Evolutionary conservation across 2,329 filamentous ascomycete species (phyloP).

Genomic region (Trichoderma hamatum): DNA sequence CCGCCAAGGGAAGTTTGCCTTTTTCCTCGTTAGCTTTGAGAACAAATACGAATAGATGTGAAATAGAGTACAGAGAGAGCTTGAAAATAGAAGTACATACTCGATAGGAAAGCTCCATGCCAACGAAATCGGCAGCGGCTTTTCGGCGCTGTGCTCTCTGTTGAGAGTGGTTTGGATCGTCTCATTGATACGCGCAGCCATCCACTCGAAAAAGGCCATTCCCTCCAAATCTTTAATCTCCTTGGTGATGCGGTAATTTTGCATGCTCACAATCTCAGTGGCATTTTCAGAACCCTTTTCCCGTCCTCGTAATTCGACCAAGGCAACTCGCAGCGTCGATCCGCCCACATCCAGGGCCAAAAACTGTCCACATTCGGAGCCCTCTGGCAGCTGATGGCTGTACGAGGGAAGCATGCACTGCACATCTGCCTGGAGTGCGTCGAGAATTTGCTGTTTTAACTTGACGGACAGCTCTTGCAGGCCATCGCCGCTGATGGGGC

Average conservation of each 20-base stretch:
- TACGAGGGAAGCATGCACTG: slow-evolving; percentile 69
- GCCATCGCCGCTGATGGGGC: slow-evolving; percentile 50
- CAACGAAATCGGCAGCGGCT: slow-evolving; percentile 60
- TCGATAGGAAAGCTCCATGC: slow-evolving; percentile 73
- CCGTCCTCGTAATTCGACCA: slow-evolving; percentile 61
- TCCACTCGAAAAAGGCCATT: slow-evolving; percentile 68
- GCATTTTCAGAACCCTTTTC: slow-evolving; percentile 43
- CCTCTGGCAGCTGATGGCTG: slow-evolving; percentile 65
- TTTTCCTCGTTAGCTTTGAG: slow-evolving; percentile 1
- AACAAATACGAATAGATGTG: not conserved
- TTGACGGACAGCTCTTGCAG: slow-evolving; percentile 51
- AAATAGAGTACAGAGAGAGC: not conserved
- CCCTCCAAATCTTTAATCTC: slow-evolving; percentile 61
- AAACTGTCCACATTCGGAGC: slow-evolving; percentile 61
- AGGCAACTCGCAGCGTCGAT: slow-evolving; percentile 66
- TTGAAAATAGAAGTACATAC: slow-evolving; percentile 48
- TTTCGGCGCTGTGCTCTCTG: slow-evolving; percentile 41
- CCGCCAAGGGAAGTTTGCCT: slow-evolving; percentile 67
- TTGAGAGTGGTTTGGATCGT: slow-evolving; percentile 53
- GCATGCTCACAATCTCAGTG: slow-evolving; percentile 57
- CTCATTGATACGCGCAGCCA: slow-evolving; percentile 62
- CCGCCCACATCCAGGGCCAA: slow-evolving; percentile 70
- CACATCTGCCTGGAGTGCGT: slow-evolving; percentile 54
- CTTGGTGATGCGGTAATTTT: slow-evolving; percentile 59
- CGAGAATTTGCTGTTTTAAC: slow-evolving; percentile 59